Base-by-base conservation (phyloP, 164 flowering plant species). In the Piper betle region DNA sequence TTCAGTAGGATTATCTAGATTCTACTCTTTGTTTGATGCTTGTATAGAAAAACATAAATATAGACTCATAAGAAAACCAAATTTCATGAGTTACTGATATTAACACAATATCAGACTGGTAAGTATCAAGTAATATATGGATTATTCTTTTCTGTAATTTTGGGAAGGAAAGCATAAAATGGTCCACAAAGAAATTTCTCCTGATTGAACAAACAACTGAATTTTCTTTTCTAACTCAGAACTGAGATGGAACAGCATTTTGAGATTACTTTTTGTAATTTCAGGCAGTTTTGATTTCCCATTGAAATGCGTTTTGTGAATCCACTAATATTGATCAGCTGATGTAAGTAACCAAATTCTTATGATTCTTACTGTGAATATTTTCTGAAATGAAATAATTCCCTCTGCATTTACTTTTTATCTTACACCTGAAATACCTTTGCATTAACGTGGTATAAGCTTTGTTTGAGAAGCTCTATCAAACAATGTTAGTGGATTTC, bases 221-320 rank as follows among this genome's bases (percentile, higher is more conserved):
- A 6, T 42, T 6, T 10, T 42, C 11, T 42, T 42, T 42, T 42
- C 9, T 42, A 6, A 6, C 46, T 42, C 15, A 10, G 11, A 6
- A 39, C 11, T 8, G 39, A 37, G 37, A 12, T 37, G 39, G 33
- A 4, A 37, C 18, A 39, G 46, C 39, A 58, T 37, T 40, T 8
- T 18, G 33, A 54, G 17, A 5, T n/a, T 3, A 53, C 43, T 62
- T 55, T 52, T 54, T 4, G 42, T 53, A 68, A 70, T 77, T 83
- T 82, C 91, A 93, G 99, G 99, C 95, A 92, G 66, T 93, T 79
- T 67, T 85, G 97, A 19, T 93, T 93, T 74, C 97, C 99, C 17
- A 82, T 93, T 64, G 99, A 93, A 79, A 72, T 93, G 86, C 99
- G 99, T 58, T 85, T 93, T 77, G 84, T 93, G 55, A 61, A 81